Evolutionary conservation across 129 eudicot species (phyloP), one percentile per base, ranked within the genome.

Genomic region (Arctium lappa): DNA sequence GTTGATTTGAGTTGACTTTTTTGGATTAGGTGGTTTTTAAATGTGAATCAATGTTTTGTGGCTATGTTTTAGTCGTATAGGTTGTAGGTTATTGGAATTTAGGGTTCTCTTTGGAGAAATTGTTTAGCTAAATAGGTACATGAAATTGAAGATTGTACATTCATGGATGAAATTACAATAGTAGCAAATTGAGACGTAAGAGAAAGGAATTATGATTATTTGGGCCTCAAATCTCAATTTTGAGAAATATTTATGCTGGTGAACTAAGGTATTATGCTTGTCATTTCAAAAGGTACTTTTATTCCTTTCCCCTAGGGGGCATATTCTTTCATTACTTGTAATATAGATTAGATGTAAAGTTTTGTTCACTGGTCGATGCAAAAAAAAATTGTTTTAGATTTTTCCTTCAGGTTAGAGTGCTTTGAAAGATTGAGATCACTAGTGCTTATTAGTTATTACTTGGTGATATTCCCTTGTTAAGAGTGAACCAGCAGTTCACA

Each of bases 11-110:
- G 60, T 73, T 42, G 12, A 71, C 27, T 22, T 22, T 0, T 22
- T 22, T 22, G 27, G 27, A 22, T 80, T 71, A 50, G 48, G 53
- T 79, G 30, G 33, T 68, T 70, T 32, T 16, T 30, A 69, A 32
- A 15, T 13, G 8, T 72, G 44, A 34, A 18, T 22, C 33, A 39
- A 18, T 3, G 31, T 12, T 34, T 80, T 53, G 16, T 3, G 39
- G 1, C 37, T 80, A 22, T 80, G 70, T 72, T 50, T 22, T 80
- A 38, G 76, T 73, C 56, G 50, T 36, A n/a, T 73, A 80, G 77
- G 34, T 70, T 80, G 7, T 79, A 39, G 33, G 27, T 48, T 69
- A 69, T 1, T 70, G 27, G 30, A 80, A 80, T 37, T 1, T 62
- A 18, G 69, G 69, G 69, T 22, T 16, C 9, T 6, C 12, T 62